These are phyloP conservation scores for Sordaria brevicollis DNA, from an alignment of 495 filamentous ascomycete species.

Conservation along the genomic window DNA sequence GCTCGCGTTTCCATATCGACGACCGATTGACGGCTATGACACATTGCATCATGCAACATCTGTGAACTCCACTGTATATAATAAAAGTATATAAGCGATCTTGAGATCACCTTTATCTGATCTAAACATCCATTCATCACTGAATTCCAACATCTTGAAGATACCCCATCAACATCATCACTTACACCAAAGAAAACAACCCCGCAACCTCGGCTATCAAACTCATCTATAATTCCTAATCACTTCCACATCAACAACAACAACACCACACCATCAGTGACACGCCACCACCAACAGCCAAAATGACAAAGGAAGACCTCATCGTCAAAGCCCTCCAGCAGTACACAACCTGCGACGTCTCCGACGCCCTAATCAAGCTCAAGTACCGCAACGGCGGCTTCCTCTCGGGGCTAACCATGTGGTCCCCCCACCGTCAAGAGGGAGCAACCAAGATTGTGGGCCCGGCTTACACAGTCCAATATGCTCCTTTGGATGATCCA, in stretches of 20 bases:
- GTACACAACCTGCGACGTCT: conserved; percentile 37
- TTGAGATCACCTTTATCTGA: neutral
- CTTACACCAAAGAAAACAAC: neutral
- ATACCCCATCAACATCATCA: neutral
- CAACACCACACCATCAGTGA: neutral
- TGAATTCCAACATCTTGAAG: neutral
- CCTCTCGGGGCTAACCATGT: conserved; percentile 46
- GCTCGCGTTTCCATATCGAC: neutral
- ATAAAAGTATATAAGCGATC: neutral
- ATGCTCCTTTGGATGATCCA: conserved; percentile 35
- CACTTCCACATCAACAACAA: neutral
- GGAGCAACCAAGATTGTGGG: conserved; percentile 45
- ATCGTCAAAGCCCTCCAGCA: conserved; percentile 29
- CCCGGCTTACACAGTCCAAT: conserved; percentile 48
- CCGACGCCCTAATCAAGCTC: conserved; percentile 39
- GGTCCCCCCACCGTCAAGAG: conserved; percentile 42
- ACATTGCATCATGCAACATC: neutral
- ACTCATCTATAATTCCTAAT: neutral
- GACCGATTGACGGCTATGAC: neutral
- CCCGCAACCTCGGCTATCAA: neutral
- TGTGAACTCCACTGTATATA: neutral
- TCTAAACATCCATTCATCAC: neutral
- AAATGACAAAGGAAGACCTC: conserved; percentile 21
- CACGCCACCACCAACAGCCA: neutral
- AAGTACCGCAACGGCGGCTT: conserved; percentile 46